phyloP scores from a whole-genome alignment of 2,329 filamentous ascomycete genomes.

The Cladosporium colombiae region DNA sequence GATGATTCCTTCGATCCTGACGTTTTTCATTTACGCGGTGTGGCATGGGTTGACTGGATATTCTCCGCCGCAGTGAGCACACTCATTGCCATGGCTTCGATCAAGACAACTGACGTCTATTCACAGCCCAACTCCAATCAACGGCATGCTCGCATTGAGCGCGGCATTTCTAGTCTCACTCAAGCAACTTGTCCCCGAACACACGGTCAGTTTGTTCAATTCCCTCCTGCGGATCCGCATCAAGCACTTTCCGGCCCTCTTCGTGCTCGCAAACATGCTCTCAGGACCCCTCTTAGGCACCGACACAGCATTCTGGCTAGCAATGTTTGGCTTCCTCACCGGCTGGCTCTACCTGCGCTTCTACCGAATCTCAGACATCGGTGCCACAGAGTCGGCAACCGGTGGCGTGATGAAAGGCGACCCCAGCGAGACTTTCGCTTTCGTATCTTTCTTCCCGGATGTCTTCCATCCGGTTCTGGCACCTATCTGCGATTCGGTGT shows the following conservation, averaged over 20 bases:
- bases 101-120: background rate
- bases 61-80: constrained; percentile 65
- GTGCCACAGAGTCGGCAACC: constrained; percentile 48
- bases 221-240: constrained; percentile 88
- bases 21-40: constrained; percentile 71
- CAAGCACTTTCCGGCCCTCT: constrained; percentile 76
- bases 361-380: constrained; percentile 68
- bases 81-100: background rate
- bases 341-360: constrained; percentile 97
- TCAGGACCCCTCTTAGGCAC: constrained; percentile 65
- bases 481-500: constrained; percentile 72
- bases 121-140: constrained; percentile 71
- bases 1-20: constrained; percentile 76
- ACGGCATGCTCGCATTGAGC: constrained; percentile 85
- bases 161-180: constrained; percentile 94
- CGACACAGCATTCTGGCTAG: constrained; percentile 77
- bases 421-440: constrained; percentile 93
- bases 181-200: constrained; percentile 94
- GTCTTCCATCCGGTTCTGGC: constrained; percentile 76
- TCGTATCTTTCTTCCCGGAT: constrained; percentile 92
- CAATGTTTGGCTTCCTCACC: constrained; percentile 77
- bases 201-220: constrained; percentile 91
- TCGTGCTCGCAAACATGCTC: constrained; percentile 68
- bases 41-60: constrained; percentile 65
- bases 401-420: constrained; percentile 73